Conservation (phyloP, 1,284 basidiomycete species). For the Leccinum colubrinum region DNA sequence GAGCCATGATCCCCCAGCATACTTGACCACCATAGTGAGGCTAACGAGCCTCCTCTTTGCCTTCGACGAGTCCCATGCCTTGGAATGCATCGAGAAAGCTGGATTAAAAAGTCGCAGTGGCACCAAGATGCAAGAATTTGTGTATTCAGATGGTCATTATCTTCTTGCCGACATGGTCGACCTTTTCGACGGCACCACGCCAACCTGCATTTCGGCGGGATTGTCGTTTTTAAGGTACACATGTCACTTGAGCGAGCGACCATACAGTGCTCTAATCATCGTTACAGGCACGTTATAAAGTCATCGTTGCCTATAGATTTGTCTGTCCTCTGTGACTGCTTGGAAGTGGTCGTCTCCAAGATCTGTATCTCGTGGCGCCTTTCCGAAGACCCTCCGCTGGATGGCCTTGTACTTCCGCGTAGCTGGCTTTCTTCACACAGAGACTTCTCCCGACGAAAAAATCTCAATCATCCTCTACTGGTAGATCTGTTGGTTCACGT, state of each 20-base stretch:
- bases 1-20: slow-evolving; percentile 13
- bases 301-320: slow-evolving; percentile 37
- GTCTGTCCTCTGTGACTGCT: slow-evolving; percentile 43
- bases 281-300: slow-evolving; percentile 42
- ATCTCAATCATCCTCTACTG: not conserved
- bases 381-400: slow-evolving; percentile 26
- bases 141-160: slow-evolving; percentile 21
- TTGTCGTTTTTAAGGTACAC: slow-evolving; percentile 29
- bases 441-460: slow-evolving; percentile 10
- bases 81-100: slow-evolving; percentile 17
- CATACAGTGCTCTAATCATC: not conserved
- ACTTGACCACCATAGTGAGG: slow-evolving; percentile 34
- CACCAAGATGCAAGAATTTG: slow-evolving; percentile 4
- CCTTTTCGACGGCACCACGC: slow-evolving; percentile 14
- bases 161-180: slow-evolving; percentile 38
- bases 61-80: slow-evolving; percentile 29
- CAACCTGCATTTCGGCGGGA: slow-evolving; percentile 30
- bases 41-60: slow-evolving; percentile 28
- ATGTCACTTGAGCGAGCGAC: slow-evolving; percentile 11
- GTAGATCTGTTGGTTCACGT: slow-evolving; percentile 11
- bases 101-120: slow-evolving; percentile 19
- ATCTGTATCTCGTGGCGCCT: slow-evolving; percentile 35
- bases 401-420: slow-evolving; percentile 47
- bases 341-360: slow-evolving; percentile 42
- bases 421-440: slow-evolving; percentile 41